Evolutionary conservation across 306 rosid genomes (phyloP), one percentile per base, ranked within the genome.

Genomic region (Phaseolus lunatus): DNA sequence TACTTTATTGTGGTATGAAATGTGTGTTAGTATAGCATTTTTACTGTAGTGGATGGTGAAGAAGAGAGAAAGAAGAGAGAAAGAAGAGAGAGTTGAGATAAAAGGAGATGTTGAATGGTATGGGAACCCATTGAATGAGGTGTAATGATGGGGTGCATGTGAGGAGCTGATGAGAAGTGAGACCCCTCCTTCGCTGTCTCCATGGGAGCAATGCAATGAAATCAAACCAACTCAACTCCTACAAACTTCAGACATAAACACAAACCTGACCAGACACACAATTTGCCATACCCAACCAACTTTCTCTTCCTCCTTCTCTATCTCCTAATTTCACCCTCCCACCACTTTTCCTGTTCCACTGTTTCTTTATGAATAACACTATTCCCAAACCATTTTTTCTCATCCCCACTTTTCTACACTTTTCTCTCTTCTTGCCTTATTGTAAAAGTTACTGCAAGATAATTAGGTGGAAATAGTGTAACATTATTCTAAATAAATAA

Each of bases 111-210:
- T 37, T 37, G 43, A 37, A 67, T 78, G 79, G 70, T 3, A 65
- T 81, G 85, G 84, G 80, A 77, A 69, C 75, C 87, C 87, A 84
- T 85, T 83, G 74, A 85, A 67, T 84, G 90, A 87, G 91, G 86
- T 89, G 88, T 50, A 22, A 84, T 83, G 77, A 72, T 88, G 97
- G 96, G 87, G 50, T 33, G 89, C 97, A 90, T 86, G 94, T 90
- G 94, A 85, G 82, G 82, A 59, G 56, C 75, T 81, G 4, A 74
- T 68, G 86, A 81, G 84, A 87, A 74, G 68, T 71, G 70, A 77
- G 77, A 57, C 10, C 18, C 67, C 56, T 27, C 33, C 54, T 77
- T 77, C 44, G 11, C 9, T 59, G 50, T 43, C 70, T 52, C 58
- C 81, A 44, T 65, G 53, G 2, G 27, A 70, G 27, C 73, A 79